Conservation (phyloP, 1,139 yeast species). For the Geotrichum carabidarum region DNA sequence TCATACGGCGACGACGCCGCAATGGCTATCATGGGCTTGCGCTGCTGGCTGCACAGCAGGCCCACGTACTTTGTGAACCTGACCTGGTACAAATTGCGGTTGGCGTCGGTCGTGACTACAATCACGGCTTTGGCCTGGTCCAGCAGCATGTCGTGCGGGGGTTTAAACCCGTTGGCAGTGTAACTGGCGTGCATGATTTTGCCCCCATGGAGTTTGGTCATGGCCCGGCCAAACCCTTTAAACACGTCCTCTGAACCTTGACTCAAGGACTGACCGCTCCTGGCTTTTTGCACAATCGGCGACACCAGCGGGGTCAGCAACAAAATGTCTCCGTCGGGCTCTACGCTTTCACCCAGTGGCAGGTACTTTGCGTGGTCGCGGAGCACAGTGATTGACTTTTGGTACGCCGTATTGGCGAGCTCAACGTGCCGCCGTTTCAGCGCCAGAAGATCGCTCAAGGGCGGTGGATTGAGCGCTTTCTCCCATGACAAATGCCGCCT, state of each 20-base stretch:
- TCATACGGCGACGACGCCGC: conserved; percentile 65
- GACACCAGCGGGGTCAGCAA: conserved; percentile 51
- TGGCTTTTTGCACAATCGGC: conserved; percentile 4
- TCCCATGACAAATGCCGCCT: conserved; percentile 46
- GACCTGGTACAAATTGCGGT: conserved; percentile 61
- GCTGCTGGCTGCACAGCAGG: conserved; percentile 49
- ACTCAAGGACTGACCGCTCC: neutral
- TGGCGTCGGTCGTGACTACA: conserved; percentile 58
- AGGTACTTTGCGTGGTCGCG: conserved; percentile 52
- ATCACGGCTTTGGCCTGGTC: conserved; percentile 54
- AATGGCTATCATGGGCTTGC: conserved; percentile 55
- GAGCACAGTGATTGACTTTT: conserved; percentile 51
- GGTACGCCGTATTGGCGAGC: conserved; percentile 49
- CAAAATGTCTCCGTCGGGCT: conserved; percentile 40
- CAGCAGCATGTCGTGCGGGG: conserved; percentile 53
- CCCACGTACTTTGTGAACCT: conserved; percentile 58
- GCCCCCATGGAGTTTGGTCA: conserved; percentile 36
- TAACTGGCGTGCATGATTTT: conserved; percentile 58
- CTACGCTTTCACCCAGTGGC: conserved; percentile 48
- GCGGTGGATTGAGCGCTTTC: conserved; percentile 40
- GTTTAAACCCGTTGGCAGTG: conserved; percentile 60
- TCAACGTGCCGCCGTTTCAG: conserved; percentile 44
- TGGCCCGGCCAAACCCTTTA: conserved; percentile 37
- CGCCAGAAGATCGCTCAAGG: conserved; percentile 33
- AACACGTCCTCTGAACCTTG: conserved; percentile 55